Conservation (phyloP, 2,329 filamentous ascomycete species). For the Celoporthe dispersa region DNA sequence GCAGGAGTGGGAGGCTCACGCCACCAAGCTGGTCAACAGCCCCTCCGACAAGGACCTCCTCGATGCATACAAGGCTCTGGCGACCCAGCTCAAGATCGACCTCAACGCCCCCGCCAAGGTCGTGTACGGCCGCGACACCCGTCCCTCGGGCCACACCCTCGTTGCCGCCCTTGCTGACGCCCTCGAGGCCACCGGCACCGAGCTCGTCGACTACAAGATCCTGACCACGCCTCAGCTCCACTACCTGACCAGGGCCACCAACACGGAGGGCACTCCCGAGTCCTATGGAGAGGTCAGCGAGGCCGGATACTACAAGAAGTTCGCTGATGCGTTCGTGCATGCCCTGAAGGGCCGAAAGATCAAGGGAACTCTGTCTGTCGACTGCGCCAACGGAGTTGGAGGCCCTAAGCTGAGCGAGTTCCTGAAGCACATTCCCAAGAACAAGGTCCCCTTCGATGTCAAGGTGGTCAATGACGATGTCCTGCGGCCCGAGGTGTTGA, state of each 20-base stretch:
- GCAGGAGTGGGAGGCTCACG: constrained; percentile 90
- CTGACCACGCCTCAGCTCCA: constrained; percentile 97
- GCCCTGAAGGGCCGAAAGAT: constrained; percentile 80
- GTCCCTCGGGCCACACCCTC: constrained; percentile 86
- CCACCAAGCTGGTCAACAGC: constrained; percentile 88
- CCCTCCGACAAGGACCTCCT: constrained; percentile 74
- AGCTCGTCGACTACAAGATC: constrained; percentile 84
- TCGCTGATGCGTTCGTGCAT: constrained; percentile 80
- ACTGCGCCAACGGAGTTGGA: constrained; percentile 96
- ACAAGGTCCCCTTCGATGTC: constrained; percentile 75
- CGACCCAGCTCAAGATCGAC: constrained; percentile 77
- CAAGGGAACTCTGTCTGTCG: constrained; percentile 77
- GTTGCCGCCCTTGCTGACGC: constrained; percentile 79
- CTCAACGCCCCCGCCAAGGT: constrained; percentile 73
- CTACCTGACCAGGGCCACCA: constrained; percentile 92
- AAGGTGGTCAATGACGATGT: constrained; percentile 93
- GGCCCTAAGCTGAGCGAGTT: constrained; percentile 88
- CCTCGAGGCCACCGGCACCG: constrained; percentile 73
- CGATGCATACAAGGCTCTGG: constrained; percentile 76
- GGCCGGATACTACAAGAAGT: constrained; percentile 93
- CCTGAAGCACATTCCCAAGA: constrained; percentile 77
- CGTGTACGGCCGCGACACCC: constrained; percentile 89
- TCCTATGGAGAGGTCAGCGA: constrained; percentile 90
- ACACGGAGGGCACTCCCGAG: constrained; percentile 85
- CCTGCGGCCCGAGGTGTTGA: constrained; percentile 84